These are phyloP conservation scores for Scenedesmus sp. DNA, from an alignment of 163 green algal genomes.

Conservation along the genomic window DNA sequence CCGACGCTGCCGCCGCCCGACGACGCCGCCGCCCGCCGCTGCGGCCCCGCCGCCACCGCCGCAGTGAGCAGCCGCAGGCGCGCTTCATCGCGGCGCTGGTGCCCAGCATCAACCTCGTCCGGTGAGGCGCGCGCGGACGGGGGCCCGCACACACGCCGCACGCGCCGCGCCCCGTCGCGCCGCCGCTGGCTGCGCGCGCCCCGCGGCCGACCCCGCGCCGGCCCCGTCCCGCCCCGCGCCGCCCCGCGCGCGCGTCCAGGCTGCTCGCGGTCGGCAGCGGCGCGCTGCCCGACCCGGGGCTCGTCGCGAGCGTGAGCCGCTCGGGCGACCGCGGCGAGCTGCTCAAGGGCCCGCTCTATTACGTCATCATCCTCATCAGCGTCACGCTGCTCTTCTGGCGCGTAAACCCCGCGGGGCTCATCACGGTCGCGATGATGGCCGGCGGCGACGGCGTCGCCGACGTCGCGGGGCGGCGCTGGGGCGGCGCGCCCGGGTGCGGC, in stretches of 20 bases:
- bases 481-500: no score
- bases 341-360: slow-evolving; percentile 90
- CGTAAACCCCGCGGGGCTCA: slow-evolving; percentile 66
- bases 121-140: no score
- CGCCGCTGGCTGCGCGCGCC: no score
- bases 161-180: no score
- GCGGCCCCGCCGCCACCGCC: no score
- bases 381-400: slow-evolving; percentile 79
- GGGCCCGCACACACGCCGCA: not conserved
- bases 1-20: no score
- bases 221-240: no score
- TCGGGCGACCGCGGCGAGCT: slow-evolving; percentile 76
- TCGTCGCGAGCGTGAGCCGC: slow-evolving; percentile 81
- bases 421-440: slow-evolving; percentile 77
- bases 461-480: slow-evolving; percentile 75
- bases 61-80: slow-evolving; percentile 59
- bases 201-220: no score
- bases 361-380: slow-evolving; percentile 75
- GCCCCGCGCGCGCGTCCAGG: slow-evolving; percentile 27
- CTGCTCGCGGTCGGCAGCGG: slow-evolving; percentile 74
- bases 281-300: slow-evolving; percentile 63
- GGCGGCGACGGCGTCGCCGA: slow-evolving; percentile 88
- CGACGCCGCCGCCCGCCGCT: no score
- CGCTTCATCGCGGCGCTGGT: slow-evolving; percentile 72
- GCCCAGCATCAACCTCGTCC: slow-evolving; percentile 70